Percentiles rank a stretch among this genome's conserved stretches.
These are phyloP conservation scores for Schwanniomyces vanrijiae DNA, from an alignment of 805 yeast species.

Conservation along the genomic window DNA sequence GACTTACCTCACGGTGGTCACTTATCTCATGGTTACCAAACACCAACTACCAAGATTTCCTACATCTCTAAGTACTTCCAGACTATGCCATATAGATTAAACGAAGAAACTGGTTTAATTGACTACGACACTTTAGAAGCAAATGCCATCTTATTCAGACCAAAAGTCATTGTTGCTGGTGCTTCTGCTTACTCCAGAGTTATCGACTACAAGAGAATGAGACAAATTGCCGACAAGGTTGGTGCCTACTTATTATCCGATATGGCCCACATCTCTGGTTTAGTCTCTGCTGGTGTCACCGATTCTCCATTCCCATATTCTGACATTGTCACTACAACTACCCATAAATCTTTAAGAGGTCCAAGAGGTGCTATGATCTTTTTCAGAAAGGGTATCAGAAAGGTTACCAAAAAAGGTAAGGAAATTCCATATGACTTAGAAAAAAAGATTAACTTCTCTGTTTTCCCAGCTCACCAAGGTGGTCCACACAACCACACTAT, in stretches of 20 bases:
- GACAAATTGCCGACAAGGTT: constrained; percentile 93
- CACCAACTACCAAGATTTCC: constrained; percentile 88
- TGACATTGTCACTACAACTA: constrained; percentile 96
- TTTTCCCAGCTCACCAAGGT: constrained; percentile 99
- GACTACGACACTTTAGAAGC: constrained; percentile 95
- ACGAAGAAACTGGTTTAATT: constrained; percentile 88
- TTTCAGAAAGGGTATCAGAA: constrained; percentile 94
- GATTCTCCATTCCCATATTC: constrained; percentile 97
- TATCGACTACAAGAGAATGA: constrained; percentile 95
- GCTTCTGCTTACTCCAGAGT: constrained; percentile 97
- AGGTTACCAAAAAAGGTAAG: constrained; percentile 84
- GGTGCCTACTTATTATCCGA: constrained; percentile 96
- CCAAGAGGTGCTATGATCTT: constrained; percentile 99
- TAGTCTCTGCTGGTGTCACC: constrained; percentile 92
- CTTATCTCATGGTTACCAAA: constrained; percentile 97
- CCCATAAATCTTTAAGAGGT: constrained; percentile 98
- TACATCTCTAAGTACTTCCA: constrained; percentile 95
- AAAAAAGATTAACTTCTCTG: constrained; percentile 94
- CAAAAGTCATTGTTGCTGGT: constrained; percentile 96
- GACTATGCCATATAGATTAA: constrained; percentile 97
- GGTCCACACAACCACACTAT: constrained; percentile 99
- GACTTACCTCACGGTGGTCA: constrained; percentile 99
- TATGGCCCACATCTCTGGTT: constrained; percentile 98
- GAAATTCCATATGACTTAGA: constrained; percentile 90
- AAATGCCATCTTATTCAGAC: constrained; percentile 89